Evolutionary conservation across 768 basidiomycete genomes (phyloP).

Genomic region (Mycena rebaudengoi): DNA sequence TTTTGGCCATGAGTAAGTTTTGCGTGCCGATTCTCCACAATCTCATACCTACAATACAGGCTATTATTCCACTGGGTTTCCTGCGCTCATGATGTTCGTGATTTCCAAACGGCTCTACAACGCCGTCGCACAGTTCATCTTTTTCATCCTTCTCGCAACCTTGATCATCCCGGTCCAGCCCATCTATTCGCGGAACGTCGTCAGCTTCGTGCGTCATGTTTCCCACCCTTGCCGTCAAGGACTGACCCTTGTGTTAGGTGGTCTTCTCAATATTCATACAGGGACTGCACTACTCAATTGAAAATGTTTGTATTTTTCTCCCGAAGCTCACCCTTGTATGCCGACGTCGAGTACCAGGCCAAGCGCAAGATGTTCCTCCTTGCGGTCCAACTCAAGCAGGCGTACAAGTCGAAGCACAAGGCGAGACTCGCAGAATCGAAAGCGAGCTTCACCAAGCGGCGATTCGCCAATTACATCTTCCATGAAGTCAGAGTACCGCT

Average conservation of each 20-base stretch:
- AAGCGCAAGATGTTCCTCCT: slow-evolving; percentile 52
- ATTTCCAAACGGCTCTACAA: slow-evolving; percentile 33
- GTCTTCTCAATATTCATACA: slow-evolving; percentile 34
- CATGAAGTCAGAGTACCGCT: slow-evolving; percentile 60
- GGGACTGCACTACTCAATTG: slow-evolving; percentile 34
- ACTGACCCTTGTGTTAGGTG: slow-evolving; percentile 4
- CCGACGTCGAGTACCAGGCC: slow-evolving; percentile 13
- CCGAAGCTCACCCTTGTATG: background rate
- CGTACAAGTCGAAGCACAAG: slow-evolving; percentile 37
- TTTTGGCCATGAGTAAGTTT: slow-evolving; percentile 31
- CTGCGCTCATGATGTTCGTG: slow-evolving; percentile 34
- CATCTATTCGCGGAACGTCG: slow-evolving; percentile 32
- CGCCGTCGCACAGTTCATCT: slow-evolving; percentile 24
- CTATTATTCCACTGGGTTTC: slow-evolving; percentile 35
- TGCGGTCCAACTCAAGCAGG: slow-evolving; percentile 35
- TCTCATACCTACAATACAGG: slow-evolving; percentile 2
- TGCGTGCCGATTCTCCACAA: background rate
- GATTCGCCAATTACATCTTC: slow-evolving; percentile 59
- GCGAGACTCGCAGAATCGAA: slow-evolving; percentile 46
- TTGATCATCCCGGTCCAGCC: slow-evolving; percentile 32
- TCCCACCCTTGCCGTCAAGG: slow-evolving; percentile 36
- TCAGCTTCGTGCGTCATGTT: slow-evolving; percentile 39
- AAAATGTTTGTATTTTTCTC: slow-evolving; percentile 21
- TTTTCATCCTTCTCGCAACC: slow-evolving; percentile 27
- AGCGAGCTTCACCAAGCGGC: slow-evolving; percentile 42